Percentiles rank a stretch among this genome's conserved stretches.
Evolutionary conservation across 164 flowering plant species (phyloP).

Genomic region (Vitis rotundifolia): DNA sequence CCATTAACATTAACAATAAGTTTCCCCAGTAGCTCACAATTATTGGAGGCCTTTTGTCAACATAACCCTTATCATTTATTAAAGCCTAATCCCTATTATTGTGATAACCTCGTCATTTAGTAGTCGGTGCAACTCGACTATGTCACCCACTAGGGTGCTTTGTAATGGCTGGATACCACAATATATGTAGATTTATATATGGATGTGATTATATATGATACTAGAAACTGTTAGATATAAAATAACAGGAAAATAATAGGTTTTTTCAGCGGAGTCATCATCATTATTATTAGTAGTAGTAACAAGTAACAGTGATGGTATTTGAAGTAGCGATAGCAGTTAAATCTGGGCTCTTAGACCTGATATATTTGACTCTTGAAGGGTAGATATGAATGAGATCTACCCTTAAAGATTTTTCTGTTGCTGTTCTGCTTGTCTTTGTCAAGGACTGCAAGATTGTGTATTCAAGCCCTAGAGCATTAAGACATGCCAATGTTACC

Average conservation of each 20-base stretch:
- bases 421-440: not conserved
- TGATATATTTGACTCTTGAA: too few relatives aligned
- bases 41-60: slow-evolving; percentile 21
- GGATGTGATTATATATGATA: too few relatives aligned
- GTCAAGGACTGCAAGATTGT: not conserved
- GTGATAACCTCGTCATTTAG: not conserved
- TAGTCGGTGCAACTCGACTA: slow-evolving; percentile 1
- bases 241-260: too few relatives aligned
- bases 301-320: too few relatives aligned
- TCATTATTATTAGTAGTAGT: too few relatives aligned
- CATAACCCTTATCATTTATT: not conserved
- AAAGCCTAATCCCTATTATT: slow-evolving; percentile 1
- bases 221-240: too few relatives aligned
- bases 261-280: too few relatives aligned
- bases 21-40: slow-evolving; percentile 9
- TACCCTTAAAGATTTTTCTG: not conserved
- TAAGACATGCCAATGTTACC: too few relatives aligned
- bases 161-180: too few relatives aligned
- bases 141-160: not conserved
- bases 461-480: not conserved
- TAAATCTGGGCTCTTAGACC: too few relatives aligned
- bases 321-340: too few relatives aligned
- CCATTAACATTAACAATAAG: slow-evolving; percentile 3
- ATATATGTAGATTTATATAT: too few relatives aligned
- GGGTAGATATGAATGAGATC: not conserved